Percentiles rank a stretch among this genome's conserved stretches.
phyloP scores from a whole-genome alignment of 108 stramenopile genomes.

The Fragilaria crotonensis region DNA sequence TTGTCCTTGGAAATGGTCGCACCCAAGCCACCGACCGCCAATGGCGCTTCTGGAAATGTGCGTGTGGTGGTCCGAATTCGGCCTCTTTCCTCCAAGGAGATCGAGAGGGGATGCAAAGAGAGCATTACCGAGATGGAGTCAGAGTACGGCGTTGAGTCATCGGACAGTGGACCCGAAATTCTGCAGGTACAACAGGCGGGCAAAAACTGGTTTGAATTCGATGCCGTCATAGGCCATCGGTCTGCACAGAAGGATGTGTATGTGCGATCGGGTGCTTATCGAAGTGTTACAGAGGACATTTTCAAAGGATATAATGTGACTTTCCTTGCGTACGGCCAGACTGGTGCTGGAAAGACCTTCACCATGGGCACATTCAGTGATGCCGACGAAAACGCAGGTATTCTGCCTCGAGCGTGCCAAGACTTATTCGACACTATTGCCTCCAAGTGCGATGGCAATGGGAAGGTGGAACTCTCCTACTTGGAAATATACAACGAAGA shows the following conservation, averaged over 20 bases:
- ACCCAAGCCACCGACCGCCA: background rate
- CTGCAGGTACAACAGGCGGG: conserved; percentile 49
- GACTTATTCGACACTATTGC: conserved; percentile 83
- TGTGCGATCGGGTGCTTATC: conserved; percentile 73
- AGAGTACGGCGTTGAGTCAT: background rate
- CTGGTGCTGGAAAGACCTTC: conserved; percentile 89
- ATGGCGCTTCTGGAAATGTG: conserved; percentile 19
- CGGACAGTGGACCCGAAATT: conserved; percentile 30
- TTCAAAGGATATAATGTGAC: conserved; percentile 97
- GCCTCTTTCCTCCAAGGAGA: conserved; percentile 90
- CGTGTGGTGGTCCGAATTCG: conserved; percentile 92
- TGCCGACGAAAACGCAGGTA: conserved; percentile 58
- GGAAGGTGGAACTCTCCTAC: conserved; percentile 89
- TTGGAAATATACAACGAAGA: conserved; percentile 99
- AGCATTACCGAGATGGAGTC: conserved; percentile 21
- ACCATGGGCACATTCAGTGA: conserved; percentile 87
- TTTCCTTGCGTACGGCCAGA: conserved; percentile 98
- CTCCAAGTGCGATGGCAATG: conserved; percentile 64
- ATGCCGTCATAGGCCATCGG: conserved; percentile 84
- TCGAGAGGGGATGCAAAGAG: conserved; percentile 71
- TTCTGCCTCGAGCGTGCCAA: conserved; percentile 92
- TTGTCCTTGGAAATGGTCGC: conserved; percentile 4
- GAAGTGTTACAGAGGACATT: conserved; percentile 85
- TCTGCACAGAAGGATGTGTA: conserved; percentile 86
- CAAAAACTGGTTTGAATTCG: conserved; percentile 83